phyloP scores from a whole-genome alignment of 441 rosid genomes.

The Pelargonium cotyledonis region DNA sequence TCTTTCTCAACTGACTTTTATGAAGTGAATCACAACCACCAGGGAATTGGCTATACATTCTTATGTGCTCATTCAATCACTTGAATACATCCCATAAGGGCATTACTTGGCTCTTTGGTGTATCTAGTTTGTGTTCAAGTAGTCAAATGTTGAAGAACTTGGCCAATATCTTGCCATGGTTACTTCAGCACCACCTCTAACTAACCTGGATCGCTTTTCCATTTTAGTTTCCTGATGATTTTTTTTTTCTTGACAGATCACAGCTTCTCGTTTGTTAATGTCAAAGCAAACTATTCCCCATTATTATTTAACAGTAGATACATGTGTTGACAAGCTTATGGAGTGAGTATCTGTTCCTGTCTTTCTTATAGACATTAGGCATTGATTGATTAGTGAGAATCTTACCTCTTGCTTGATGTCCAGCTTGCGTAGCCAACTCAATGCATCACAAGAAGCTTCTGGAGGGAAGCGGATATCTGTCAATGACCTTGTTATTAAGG shows the following conservation, averaged over 20 bases:
- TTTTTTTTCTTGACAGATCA: constrained; percentile 45
- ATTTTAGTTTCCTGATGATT: constrained; percentile 11
- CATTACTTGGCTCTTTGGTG: background rate
- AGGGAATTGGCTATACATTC: too few species aligned
- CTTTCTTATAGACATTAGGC: background rate
- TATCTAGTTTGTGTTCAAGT: background rate
- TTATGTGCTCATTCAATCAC: background rate
- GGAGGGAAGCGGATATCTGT: constrained; percentile 86
- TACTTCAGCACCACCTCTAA: background rate
- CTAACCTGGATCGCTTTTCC: background rate
- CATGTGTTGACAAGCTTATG: constrained; percentile 86
- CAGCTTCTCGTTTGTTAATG: constrained; percentile 76
- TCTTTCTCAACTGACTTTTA: background rate
- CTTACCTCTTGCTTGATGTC: constrained; percentile 18
- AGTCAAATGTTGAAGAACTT: background rate
- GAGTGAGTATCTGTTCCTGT: constrained; percentile 39
- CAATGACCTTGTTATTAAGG: constrained; percentile 93
- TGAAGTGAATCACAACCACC: too few species aligned
- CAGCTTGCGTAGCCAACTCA: constrained; percentile 73
- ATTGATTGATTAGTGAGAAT: constrained; percentile 10
- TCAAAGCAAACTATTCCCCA: constrained; percentile 98
- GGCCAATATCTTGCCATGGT: background rate
- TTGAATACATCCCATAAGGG: background rate
- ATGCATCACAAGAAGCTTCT: constrained; percentile 70
- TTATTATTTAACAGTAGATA: constrained; percentile 81